These are phyloP conservation scores for Coix lacrymajobi DNA, from an alignment of 176 grass and related monocot species.

Conservation along the genomic window DNA sequence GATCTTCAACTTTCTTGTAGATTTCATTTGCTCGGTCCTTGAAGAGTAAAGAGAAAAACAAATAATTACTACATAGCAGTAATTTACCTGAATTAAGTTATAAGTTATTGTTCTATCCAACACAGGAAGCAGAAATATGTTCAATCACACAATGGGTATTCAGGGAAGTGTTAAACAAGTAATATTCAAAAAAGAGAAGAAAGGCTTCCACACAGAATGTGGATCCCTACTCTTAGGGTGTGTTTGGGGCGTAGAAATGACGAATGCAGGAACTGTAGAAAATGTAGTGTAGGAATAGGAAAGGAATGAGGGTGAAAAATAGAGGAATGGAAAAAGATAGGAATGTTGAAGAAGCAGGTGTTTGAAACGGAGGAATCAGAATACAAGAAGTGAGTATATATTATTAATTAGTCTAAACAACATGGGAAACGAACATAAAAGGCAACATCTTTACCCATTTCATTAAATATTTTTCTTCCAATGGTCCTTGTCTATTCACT, in stretches of 20 bases:
- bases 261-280: neutral
- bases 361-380: neutral
- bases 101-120: neutral
- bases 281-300: neutral
- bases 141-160: neutral
- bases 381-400: neutral
- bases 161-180: neutral
- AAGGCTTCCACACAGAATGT: neutral
- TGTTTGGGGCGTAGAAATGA: neutral
- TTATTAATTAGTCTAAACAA: neutral
- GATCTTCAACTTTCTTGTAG: constrained; percentile 91
- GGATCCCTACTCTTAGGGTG: neutral
- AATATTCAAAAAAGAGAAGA: constrained; percentile 1
- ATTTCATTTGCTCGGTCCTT: constrained; percentile 94
- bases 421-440: neutral
- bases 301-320: neutral
- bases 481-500: neutral
- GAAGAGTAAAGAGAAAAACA: neutral
- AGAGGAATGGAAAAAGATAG: neutral
- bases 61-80: constrained; percentile 13
- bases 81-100: neutral
- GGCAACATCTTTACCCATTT: neutral
- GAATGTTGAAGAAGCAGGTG: neutral
- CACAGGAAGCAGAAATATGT: neutral
- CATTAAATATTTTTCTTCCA: neutral